These are phyloP conservation scores for Mycena venus DNA, from an alignment of 768 basidiomycete species.

Conservation along the genomic window DNA sequence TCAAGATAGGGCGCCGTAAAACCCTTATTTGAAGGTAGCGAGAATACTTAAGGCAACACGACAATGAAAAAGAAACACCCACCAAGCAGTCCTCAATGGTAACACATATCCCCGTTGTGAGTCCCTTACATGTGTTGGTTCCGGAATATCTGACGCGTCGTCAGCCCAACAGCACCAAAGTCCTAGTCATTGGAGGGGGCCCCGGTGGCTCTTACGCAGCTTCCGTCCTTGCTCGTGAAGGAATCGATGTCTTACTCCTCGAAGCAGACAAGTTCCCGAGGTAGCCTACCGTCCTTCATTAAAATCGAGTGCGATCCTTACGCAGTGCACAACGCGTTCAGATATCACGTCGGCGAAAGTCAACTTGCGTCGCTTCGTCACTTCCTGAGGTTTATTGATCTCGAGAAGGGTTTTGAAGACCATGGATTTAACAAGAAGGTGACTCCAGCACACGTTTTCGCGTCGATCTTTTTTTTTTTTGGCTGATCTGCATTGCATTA, in stretches of 20 bases:
- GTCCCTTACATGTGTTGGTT: neutral
- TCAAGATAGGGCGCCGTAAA: too few relatives aligned
- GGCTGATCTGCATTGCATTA: neutral
- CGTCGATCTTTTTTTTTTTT: neutral
- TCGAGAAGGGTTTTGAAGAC: neutral
- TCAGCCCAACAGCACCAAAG: neutral
- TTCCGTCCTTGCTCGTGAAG: slow-evolving; percentile 67
- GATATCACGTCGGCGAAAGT: slow-evolving; percentile 57
- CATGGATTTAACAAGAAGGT: slow-evolving; percentile 64
- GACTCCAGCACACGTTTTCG: neutral
- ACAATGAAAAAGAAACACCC: neutral
- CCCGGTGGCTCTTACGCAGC: slow-evolving; percentile 73
- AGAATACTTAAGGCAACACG: neutral
- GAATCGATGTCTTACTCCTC: slow-evolving; percentile 67
- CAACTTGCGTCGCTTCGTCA: slow-evolving; percentile 52
- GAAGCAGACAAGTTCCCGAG: slow-evolving; percentile 71
- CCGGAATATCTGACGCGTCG: neutral
- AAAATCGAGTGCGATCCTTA: neutral
- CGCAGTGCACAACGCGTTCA: slow-evolving; percentile 2
- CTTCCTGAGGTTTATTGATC: slow-evolving; percentile 62
- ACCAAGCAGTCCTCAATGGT: neutral
- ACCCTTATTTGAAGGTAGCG: too few relatives aligned
- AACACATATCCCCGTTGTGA: neutral
- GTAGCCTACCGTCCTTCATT: slow-evolving; percentile 39
- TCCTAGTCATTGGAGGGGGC: slow-evolving; percentile 69